Conservation (phyloP, 164 flowering plant species). For the Dillenia suffruticosa region DNA sequence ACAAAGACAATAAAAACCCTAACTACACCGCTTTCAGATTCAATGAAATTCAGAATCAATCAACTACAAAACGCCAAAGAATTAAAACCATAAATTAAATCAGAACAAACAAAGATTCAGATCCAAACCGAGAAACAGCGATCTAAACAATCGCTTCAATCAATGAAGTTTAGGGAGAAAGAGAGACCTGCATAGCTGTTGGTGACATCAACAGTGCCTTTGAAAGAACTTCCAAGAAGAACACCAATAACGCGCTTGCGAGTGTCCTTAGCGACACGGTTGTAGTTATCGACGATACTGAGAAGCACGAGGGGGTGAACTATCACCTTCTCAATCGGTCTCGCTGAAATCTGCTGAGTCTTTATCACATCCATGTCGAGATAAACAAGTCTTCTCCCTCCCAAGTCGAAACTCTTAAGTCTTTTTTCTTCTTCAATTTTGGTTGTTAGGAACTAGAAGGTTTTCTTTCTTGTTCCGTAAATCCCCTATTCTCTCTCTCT, state of each 20-base stretch:
- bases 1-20: no score
- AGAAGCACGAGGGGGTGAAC: slow-evolving; percentile 92
- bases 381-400: not conserved
- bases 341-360: slow-evolving; percentile 70
- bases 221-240: slow-evolving; percentile 71
- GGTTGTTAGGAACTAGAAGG: no score
- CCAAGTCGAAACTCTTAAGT: no score
- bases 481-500: no score
- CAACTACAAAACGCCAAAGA: no score
- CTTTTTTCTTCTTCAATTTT: no score
- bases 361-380: slow-evolving; percentile 77
- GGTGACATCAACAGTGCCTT: slow-evolving; percentile 88
- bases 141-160: not conserved
- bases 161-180: no score
- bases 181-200: slow-evolving; percentile 82
- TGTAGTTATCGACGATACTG: slow-evolving; percentile 95
- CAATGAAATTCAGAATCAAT: no score
- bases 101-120: no score
- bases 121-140: not conserved
- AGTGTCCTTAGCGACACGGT: slow-evolving; percentile 81
- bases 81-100: no score
- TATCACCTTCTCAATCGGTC: slow-evolving; percentile 81
- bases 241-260: slow-evolving; percentile 87
- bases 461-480: no score
- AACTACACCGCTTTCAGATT: no score